Percentiles rank a stretch among this genome's conserved stretches.
These are phyloP conservation scores for Eruca vesicaria DNA, from an alignment of 441 rosid species.

Conservation along the genomic window DNA sequence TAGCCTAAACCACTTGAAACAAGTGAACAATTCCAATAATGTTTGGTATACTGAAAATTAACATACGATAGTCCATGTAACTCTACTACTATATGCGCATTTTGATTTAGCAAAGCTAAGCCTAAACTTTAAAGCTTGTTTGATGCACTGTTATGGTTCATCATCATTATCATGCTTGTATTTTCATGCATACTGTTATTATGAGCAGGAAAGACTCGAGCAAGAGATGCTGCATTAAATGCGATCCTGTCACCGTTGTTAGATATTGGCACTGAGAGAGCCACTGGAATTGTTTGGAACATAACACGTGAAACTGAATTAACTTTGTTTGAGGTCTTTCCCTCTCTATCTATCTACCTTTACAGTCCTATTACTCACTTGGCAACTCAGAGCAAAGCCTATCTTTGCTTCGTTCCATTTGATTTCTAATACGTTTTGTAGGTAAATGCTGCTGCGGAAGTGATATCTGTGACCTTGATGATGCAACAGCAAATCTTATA, in stretches of 20 bases:
- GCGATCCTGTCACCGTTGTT: slow-evolving; percentile 92
- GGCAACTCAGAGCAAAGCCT: neutral
- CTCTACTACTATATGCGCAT: neutral
- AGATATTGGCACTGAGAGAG: slow-evolving; percentile 93
- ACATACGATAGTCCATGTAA: neutral
- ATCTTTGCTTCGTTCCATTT: neutral
- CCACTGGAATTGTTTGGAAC: slow-evolving; percentile 96
- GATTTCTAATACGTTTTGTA: slow-evolving; percentile 27
- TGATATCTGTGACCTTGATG: slow-evolving; percentile 92
- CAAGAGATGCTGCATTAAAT: slow-evolving; percentile 94
- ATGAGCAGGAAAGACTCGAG: slow-evolving; percentile 77
- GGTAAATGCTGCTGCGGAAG: slow-evolving; percentile 99
- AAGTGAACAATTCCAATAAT: neutral
- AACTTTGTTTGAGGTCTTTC: slow-evolving; percentile 91
- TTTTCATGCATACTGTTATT: neutral
- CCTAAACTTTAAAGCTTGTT: too few relatives aligned
- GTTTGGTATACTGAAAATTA: neutral
- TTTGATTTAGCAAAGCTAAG: neutral
- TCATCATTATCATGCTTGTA: neutral
- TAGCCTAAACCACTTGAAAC: too few relatives aligned
- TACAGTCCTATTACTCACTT: too few relatives aligned
- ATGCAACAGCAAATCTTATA: slow-evolving; percentile 75
- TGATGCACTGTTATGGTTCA: neutral
- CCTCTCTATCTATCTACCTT: too few relatives aligned
- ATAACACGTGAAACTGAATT: slow-evolving; percentile 89